phyloP scores from a whole-genome alignment of 495 filamentous ascomycete species.

The Podospora appendiculata region DNA sequence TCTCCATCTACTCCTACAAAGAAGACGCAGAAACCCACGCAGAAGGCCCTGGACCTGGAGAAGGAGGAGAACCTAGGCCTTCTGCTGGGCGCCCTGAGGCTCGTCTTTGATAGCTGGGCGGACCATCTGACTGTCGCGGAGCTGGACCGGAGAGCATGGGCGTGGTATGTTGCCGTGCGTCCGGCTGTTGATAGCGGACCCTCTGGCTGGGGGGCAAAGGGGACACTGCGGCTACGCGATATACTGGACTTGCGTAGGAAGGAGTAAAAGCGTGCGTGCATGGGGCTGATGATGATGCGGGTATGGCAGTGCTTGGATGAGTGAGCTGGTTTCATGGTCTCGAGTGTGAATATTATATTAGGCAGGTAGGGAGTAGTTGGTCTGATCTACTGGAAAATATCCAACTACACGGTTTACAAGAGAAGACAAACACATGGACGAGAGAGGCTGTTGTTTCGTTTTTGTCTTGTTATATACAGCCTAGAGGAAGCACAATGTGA shows the following conservation, averaged over 20 bases:
- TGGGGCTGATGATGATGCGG: too few species aligned
- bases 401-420: too few species aligned
- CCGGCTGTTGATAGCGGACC: slow-evolving; percentile 65
- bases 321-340: too few species aligned
- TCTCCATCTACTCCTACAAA: not conserved
- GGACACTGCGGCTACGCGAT: slow-evolving; percentile 53
- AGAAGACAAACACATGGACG: too few species aligned
- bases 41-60: slow-evolving; percentile 39
- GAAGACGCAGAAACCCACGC: slow-evolving; percentile 25
- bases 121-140: slow-evolving; percentile 48
- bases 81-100: slow-evolving; percentile 57
- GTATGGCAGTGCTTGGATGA: too few species aligned
- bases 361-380: too few species aligned
- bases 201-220: slow-evolving; percentile 77
- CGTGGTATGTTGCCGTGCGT: slow-evolving; percentile 69
- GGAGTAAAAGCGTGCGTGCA: too few species aligned
- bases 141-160: slow-evolving; percentile 67
- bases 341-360: too few species aligned
- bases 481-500: too few species aligned
- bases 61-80: slow-evolving; percentile 59
- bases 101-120: slow-evolving; percentile 65
- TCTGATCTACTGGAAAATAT: too few species aligned
- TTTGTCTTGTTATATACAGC: too few species aligned
- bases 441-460: too few species aligned
- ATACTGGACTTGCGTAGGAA: slow-evolving; percentile 52